phyloP scores from a whole-genome alignment of 148 eudicot genomes.

The Selenicereus undatus region DNA sequence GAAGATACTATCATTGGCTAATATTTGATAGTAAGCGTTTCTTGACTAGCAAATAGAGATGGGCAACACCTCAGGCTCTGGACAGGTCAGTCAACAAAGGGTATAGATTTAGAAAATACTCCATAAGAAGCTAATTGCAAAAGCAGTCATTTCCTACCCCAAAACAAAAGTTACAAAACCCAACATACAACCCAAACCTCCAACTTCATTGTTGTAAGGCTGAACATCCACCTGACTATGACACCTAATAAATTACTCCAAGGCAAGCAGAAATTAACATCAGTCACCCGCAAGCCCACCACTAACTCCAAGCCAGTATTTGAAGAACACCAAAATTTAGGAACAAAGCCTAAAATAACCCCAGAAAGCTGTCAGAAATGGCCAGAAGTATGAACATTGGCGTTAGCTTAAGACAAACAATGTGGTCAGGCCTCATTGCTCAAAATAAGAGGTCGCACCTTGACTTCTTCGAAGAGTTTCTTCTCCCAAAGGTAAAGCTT shows the following conservation, averaged over 20 bases:
- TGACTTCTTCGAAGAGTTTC: constrained; percentile 89
- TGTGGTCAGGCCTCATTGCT: background rate
- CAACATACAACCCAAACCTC: background rate
- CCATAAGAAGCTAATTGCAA: constrained; percentile 17
- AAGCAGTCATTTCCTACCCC: constrained; percentile 10
- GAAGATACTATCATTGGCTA: background rate
- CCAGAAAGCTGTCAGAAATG: background rate
- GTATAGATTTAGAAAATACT: constrained; percentile 1
- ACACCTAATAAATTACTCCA: background rate
- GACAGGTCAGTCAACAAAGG: constrained; percentile 12
- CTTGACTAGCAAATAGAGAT: background rate
- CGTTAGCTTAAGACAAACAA: background rate
- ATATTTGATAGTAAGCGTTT: background rate
- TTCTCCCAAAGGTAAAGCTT: constrained; percentile 95
- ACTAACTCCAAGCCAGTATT: background rate
- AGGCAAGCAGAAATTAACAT: background rate
- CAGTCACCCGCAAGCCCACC: background rate
- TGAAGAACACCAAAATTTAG: background rate
- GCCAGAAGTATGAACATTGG: background rate
- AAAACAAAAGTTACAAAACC: background rate
- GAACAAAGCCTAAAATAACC: background rate
- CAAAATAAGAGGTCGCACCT: constrained; percentile 40
- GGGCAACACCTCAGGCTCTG: background rate
- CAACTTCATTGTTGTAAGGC: constrained; percentile 3
- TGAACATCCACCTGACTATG: constrained; percentile 3